Percentiles rank a stretch among this genome's conserved stretches.
These are phyloP conservation scores for Andrographis paniculata DNA, from an alignment of 305 asterid genomes.

Conservation along the genomic window DNA sequence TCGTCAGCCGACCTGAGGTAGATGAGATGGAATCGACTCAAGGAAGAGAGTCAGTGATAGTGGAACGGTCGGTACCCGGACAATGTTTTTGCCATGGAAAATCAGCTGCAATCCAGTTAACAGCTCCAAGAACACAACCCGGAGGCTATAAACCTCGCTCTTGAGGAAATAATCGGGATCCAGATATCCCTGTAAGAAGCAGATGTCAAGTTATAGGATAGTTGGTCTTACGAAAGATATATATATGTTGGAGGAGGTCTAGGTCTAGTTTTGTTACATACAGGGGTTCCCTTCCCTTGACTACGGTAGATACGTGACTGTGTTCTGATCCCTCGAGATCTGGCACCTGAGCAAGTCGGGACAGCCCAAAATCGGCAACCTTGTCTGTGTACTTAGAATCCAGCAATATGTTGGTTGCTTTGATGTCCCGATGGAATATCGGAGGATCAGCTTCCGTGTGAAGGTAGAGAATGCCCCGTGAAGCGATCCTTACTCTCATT, in stretches of 20 bases:
- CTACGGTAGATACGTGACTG: slow-evolving; percentile 75
- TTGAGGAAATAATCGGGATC: slow-evolving; percentile 91
- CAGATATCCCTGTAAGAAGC: slow-evolving; percentile 65
- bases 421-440: slow-evolving; percentile 88
- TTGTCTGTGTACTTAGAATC: slow-evolving; percentile 72
- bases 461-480: no score
- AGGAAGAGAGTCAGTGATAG: no score
- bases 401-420: slow-evolving; percentile 79
- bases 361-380: slow-evolving; percentile 94
- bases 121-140: slow-evolving; percentile 75
- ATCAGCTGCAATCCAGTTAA: slow-evolving; percentile 82
- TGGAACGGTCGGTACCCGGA: slow-evolving; percentile 80
- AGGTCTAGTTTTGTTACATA: slow-evolving; percentile 21
- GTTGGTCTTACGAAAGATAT: no score
- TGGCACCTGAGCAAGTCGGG: slow-evolving; percentile 81
- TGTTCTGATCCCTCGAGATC: slow-evolving; percentile 67
- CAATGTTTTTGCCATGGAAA: slow-evolving; percentile 74
- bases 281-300: slow-evolving; percentile 98
- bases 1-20: slow-evolving; percentile 5
- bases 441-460: slow-evolving; percentile 97
- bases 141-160: no score
- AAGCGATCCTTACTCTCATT: no score
- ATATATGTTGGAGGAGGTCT: no score
- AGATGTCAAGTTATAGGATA: not conserved
- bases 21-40: not conserved